These are phyloP conservation scores for Russula brevipes DNA, from an alignment of 768 basidiomycete species.

Conservation along the genomic window DNA sequence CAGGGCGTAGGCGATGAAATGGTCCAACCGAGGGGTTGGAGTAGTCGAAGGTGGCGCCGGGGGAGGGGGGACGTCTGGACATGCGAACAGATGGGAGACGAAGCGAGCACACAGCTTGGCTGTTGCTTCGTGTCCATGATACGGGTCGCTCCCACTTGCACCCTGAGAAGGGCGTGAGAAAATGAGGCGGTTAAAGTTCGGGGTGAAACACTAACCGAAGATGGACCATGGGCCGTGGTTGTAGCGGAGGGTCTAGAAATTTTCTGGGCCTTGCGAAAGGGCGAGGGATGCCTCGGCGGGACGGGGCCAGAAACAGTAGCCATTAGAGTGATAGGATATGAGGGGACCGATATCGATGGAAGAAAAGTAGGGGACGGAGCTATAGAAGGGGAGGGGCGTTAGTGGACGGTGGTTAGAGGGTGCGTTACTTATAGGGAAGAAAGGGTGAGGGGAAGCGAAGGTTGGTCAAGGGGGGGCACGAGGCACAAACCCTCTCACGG, in stretches of 20 bases:
- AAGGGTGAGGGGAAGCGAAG: slow-evolving; percentile 1
- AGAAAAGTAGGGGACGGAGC: slow-evolving; percentile 7
- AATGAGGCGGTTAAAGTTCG: slow-evolving; percentile 12
- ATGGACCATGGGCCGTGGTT: slow-evolving; percentile 11
- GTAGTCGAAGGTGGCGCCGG: slow-evolving; percentile 29
- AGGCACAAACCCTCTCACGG: slow-evolving; percentile 14
- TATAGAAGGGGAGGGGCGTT: slow-evolving; percentile 22
- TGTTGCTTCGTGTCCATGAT: slow-evolving; percentile 70
- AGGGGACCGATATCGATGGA: slow-evolving; percentile 23
- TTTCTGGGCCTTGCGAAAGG: slow-evolving; percentile 28
- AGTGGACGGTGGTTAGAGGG: slow-evolving; percentile 11
- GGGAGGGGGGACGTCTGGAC: slow-evolving; percentile 71
- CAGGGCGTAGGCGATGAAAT: slow-evolving; percentile 83
- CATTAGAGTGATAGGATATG: slow-evolving; percentile 21
- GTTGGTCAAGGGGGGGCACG: slow-evolving; percentile 4
- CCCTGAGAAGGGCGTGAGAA: slow-evolving; percentile 9
- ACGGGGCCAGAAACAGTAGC: slow-evolving; percentile 30
- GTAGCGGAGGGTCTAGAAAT: slow-evolving; percentile 15
- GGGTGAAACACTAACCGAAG: slow-evolving; percentile 20
- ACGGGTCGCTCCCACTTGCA: slow-evolving; percentile 42
- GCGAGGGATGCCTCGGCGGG: slow-evolving; percentile 31
- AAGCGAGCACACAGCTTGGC: slow-evolving; percentile 71
- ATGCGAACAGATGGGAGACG: slow-evolving; percentile 80
- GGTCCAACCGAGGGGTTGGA: slow-evolving; percentile 49
- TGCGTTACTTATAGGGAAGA: slow-evolving; percentile 15